Conservation (phyloP, 2,329 filamentous ascomycete species). For the Cylindrodendrum hubeiense region DNA sequence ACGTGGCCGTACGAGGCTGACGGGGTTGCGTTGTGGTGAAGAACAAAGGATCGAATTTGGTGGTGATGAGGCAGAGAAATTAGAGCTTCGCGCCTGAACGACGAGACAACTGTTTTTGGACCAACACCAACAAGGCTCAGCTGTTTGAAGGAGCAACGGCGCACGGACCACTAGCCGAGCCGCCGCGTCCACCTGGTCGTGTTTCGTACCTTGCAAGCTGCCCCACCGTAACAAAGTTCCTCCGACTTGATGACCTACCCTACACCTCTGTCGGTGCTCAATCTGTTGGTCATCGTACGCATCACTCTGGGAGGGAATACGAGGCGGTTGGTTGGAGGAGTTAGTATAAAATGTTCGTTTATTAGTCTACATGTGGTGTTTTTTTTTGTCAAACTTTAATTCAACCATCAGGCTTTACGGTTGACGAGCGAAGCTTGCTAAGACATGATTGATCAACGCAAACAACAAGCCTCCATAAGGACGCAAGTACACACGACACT, state of each 20-base stretch:
- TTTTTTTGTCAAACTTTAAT: too few relatives aligned
- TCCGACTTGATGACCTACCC: slow-evolving; percentile 28
- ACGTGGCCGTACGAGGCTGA: slow-evolving; percentile 1
- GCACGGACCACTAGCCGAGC: slow-evolving; percentile 33
- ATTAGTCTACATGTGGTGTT: too few relatives aligned
- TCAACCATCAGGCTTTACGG: too few relatives aligned
- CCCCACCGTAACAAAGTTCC: slow-evolving; percentile 29
- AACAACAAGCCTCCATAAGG: too few relatives aligned
- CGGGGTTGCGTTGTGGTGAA: slow-evolving; percentile 11
- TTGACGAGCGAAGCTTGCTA: too few relatives aligned
- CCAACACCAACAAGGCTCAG: slow-evolving; percentile 35
- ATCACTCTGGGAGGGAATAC: background rate
- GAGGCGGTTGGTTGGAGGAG: too few relatives aligned
- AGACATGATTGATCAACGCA: too few relatives aligned
- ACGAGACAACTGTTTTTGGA: slow-evolving; percentile 33
- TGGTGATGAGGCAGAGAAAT: slow-evolving; percentile 41
- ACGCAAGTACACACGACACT: background rate
- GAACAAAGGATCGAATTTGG: slow-evolving; percentile 17
- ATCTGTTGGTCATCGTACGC: background rate
- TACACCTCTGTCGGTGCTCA: background rate
- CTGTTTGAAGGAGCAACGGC: slow-evolving; percentile 31
- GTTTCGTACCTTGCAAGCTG: slow-evolving; percentile 7
- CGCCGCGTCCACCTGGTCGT: background rate
- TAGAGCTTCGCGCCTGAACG: slow-evolving; percentile 43
- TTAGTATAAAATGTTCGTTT: too few relatives aligned